Evolutionary conservation across 2,329 filamentous ascomycete genomes (phyloP).

Genomic region (Ramularia endophylla): DNA sequence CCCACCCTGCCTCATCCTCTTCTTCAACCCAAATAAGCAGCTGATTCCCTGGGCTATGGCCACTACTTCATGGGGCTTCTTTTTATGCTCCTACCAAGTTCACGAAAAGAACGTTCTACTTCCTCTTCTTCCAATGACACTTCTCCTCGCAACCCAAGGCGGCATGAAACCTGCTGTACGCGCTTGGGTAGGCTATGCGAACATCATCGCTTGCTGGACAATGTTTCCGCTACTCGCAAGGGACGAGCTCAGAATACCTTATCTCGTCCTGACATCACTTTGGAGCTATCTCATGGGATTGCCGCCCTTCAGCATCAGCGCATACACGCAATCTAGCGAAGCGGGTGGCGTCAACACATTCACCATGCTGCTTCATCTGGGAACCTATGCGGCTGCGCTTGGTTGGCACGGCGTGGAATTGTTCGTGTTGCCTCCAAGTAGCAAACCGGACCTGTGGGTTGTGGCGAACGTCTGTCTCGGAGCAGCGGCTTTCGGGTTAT

Average conservation of each 20-base stretch:
- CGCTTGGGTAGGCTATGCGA: slow-evolving; percentile 94
- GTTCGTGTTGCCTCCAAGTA: slow-evolving; percentile 59
- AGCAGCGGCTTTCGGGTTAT: slow-evolving; percentile 75
- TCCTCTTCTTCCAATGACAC: slow-evolving; percentile 86
- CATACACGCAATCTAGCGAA: slow-evolving; percentile 43
- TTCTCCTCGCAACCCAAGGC: slow-evolving; percentile 71
- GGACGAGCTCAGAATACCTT: slow-evolving; percentile 78
- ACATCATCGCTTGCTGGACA: slow-evolving; percentile 83
- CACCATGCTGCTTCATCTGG: slow-evolving; percentile 62
- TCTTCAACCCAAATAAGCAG: slow-evolving; percentile 69
- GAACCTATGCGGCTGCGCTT: slow-evolving; percentile 72
- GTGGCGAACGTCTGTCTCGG: slow-evolving; percentile 85
- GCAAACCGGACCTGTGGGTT: slow-evolving; percentile 91
- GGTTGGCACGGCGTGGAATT: slow-evolving; percentile 75
- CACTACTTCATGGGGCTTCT: slow-evolving; percentile 90
- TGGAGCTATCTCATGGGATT: slow-evolving; percentile 91
- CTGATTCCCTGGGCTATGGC: slow-evolving; percentile 76
- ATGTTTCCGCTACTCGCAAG: slow-evolving; percentile 86
- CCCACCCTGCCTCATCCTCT: slow-evolving; percentile 72
- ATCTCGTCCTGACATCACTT: slow-evolving; percentile 73
- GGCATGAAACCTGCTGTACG: slow-evolving; percentile 71
- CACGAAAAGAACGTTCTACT: slow-evolving; percentile 96
- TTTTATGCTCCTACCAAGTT: slow-evolving; percentile 95
- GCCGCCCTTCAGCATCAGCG: slow-evolving; percentile 66
- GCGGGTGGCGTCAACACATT: slow-evolving; percentile 21